Conservation (phyloP, 345 rosid genomes). For the Odontarrhena argentea region DNA sequence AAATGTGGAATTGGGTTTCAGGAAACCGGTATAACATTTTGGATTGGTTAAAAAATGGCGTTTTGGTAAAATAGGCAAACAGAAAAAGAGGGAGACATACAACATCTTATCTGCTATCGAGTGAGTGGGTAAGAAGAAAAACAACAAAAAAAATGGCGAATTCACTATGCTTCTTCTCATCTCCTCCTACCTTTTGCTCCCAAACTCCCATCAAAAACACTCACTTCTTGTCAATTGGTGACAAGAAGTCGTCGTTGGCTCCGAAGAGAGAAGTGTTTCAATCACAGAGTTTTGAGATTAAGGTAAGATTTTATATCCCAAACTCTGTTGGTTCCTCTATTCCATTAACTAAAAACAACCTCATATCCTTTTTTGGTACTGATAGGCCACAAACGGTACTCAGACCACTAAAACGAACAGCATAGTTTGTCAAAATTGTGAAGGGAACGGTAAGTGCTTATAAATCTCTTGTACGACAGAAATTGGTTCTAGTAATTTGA, state of each 20-base stretch:
- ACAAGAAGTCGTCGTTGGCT: constrained; percentile 1
- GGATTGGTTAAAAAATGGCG: constrained; percentile 14
- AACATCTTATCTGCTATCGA: constrained; percentile 40
- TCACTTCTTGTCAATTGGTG: constrained; percentile 27
- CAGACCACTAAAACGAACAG: constrained; percentile 52
- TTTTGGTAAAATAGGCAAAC: constrained; percentile 22
- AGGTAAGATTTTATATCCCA: constrained; percentile 50
- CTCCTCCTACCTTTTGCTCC: constrained; percentile 37
- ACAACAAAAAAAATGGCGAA: constrained; percentile 35
- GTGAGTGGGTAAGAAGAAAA: constrained; percentile 45
- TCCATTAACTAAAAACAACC: not conserved
- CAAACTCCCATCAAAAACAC: constrained; percentile 26
- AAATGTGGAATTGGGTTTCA: constrained; percentile 6
- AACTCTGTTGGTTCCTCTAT: constrained; percentile 2
- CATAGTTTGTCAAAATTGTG: constrained; percentile 75
- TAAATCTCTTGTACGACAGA: not conserved
- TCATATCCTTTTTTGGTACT: constrained; percentile 7
- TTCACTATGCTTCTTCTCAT: constrained; percentile 37
- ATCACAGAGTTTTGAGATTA: constrained; percentile 57
- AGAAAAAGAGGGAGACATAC: not conserved
- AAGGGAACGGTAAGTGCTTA: constrained; percentile 60
- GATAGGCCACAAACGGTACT: constrained; percentile 56
- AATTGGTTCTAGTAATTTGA: constrained; percentile 3
- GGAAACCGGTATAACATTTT: constrained; percentile 18
- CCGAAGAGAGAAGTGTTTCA: constrained; percentile 49